These are phyloP conservation scores for Beauveria australis DNA, from an alignment of 2,329 filamentous ascomycete species.

Conservation along the genomic window DNA sequence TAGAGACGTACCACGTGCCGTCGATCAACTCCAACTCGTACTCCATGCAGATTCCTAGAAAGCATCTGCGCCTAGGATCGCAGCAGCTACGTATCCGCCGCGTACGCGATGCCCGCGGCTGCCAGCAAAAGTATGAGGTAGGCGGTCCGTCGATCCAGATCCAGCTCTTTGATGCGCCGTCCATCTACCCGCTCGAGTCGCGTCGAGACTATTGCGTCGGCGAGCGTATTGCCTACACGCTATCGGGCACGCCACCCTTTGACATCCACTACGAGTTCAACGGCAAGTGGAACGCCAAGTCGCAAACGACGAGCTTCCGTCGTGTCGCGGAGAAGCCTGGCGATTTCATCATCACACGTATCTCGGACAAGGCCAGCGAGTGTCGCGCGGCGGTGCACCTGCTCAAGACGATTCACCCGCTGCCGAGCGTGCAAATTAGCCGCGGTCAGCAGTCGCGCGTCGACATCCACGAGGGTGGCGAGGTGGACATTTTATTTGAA, in stretches of 20 bases:
- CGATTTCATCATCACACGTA: conserved; percentile 75
- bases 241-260: conserved; percentile 86
- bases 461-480: conserved; percentile 94
- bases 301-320: conserved; percentile 74
- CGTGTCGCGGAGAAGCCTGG: conserved; percentile 89
- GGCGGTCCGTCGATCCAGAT: conserved; percentile 75
- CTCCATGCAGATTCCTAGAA: conserved; percentile 75
- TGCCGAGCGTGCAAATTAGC: conserved; percentile 85
- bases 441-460: conserved; percentile 72
- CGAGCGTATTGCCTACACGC: conserved; percentile 84
- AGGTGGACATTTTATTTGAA: conserved; percentile 87
- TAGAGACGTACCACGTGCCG: conserved; percentile 74
- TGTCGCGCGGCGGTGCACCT: conserved; percentile 76
- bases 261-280: conserved; percentile 89
- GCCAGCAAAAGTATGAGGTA: conserved; percentile 67
- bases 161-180: conserved; percentile 85
- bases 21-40: conserved; percentile 69
- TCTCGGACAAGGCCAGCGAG: conserved; percentile 81
- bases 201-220: conserved; percentile 89
- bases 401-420: conserved; percentile 77
- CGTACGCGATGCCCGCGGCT: conserved; percentile 80
- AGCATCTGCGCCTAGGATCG: conserved; percentile 77
- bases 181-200: conserved; percentile 79
- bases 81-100: conserved; percentile 85
- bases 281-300: conserved; percentile 70